phyloP scores from a whole-genome alignment of 2,329 filamentous ascomycete species.

The Magnaporthiopsis rhizophila region DNA sequence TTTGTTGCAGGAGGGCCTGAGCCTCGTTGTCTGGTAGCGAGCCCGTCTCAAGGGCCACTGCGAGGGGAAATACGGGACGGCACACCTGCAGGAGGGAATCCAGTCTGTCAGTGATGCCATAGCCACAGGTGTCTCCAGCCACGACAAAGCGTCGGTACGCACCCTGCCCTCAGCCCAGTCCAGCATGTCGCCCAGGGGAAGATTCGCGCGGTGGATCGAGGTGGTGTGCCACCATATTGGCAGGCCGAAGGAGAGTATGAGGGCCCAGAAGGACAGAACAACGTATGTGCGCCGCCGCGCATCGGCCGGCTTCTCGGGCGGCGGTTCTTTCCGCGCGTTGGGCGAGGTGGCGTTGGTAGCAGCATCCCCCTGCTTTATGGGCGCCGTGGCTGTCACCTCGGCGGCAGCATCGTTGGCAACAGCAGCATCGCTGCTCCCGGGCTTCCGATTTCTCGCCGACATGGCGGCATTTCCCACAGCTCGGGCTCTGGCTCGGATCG shows the following conservation, averaged over 20 bases:
- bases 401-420: neutral
- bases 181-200: slow-evolving; percentile 81
- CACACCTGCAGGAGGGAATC: slow-evolving; percentile 56
- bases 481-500: neutral
- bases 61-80: slow-evolving; percentile 78
- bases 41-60: slow-evolving; percentile 68
- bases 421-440: neutral
- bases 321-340: slow-evolving; percentile 43
- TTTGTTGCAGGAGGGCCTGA: slow-evolving; percentile 66
- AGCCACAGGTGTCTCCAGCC: neutral
- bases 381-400: neutral
- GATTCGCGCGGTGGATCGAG: slow-evolving; percentile 75
- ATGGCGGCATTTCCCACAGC: slow-evolving; percentile 10
- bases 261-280: slow-evolving; percentile 82
- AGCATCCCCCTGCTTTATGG: neutral
- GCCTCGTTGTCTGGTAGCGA: slow-evolving; percentile 58
- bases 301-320: slow-evolving; percentile 67
- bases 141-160: slow-evolving; percentile 14
- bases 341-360: slow-evolving; percentile 7
- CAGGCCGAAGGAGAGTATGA: slow-evolving; percentile 74
- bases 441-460: slow-evolving; percentile 10
- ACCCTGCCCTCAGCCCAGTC: slow-evolving; percentile 89
- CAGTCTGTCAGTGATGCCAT: neutral
- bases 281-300: slow-evolving; percentile 64
- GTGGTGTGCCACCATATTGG: slow-evolving; percentile 97